Percentiles rank a stretch among this genome's conserved stretches.
Evolutionary conservation across 176 grass and related monocot genomes (phyloP).

Genomic region (Phoenix roebelenii): DNA sequence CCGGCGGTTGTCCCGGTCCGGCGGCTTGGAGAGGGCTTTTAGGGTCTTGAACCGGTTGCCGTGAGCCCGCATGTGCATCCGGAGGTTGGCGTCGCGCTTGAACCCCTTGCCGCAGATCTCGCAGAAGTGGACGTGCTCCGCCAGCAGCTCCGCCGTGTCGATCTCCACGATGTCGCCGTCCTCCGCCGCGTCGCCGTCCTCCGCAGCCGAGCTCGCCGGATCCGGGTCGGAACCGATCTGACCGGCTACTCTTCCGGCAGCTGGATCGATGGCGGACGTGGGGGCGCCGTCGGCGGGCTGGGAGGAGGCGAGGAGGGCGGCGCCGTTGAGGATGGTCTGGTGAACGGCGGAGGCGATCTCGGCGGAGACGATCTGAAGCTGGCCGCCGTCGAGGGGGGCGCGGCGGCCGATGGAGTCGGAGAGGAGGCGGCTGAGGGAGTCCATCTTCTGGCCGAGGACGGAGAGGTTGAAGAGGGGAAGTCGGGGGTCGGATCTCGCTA

Average conservation of each 20-base stretch:
- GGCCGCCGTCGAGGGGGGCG: background rate
- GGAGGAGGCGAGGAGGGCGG: constrained; percentile 57
- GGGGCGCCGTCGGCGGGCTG: constrained; percentile 12
- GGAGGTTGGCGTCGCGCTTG: constrained; percentile 92
- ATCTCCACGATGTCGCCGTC: constrained; percentile 78
- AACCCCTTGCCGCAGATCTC: constrained; percentile 95
- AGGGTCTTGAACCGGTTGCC: constrained; percentile 95
- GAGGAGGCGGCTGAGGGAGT: constrained; percentile 15
- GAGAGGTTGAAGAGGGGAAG: constrained; percentile 20
- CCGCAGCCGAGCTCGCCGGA: background rate
- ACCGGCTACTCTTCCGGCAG: background rate
- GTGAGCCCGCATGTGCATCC: constrained; percentile 99
- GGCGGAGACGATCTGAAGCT: constrained; percentile 30
- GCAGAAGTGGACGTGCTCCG: constrained; percentile 87
- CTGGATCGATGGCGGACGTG: background rate
- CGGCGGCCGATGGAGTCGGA: constrained; percentile 7
- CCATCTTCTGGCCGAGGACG: constrained; percentile 8
- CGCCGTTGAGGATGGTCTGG: constrained; percentile 66
- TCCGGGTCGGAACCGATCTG: background rate
- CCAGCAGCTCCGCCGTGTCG: constrained; percentile 65
- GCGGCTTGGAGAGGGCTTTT: constrained; percentile 68
- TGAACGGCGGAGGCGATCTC: constrained; percentile 74
- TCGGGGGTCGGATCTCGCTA: constrained; percentile 8
- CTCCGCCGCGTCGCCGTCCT: constrained; percentile 27
- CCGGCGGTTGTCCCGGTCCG: constrained; percentile 18